Evolutionary conservation across 1,284 basidiomycete genomes (phyloP).

Genomic region (Boletus chippewaensis): DNA sequence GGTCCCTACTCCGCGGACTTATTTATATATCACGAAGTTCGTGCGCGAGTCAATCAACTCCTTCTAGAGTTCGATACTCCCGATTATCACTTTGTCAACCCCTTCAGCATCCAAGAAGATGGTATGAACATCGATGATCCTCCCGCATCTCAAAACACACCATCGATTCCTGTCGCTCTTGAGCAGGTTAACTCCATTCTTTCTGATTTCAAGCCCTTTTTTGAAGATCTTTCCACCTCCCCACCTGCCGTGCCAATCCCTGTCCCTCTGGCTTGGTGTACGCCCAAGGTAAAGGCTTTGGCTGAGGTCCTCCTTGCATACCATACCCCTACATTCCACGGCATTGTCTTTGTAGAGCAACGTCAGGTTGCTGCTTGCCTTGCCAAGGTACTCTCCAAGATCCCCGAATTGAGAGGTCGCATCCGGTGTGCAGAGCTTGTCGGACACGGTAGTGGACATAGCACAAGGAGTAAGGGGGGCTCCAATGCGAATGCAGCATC

Average conservation of each 20-base stretch:
- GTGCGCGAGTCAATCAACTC: conserved; percentile 40
- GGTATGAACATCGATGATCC: conserved; percentile 27
- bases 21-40: conserved; percentile 57
- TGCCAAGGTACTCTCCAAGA: conserved; percentile 52
- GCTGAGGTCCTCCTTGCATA: conserved; percentile 55
- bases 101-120: conserved; percentile 14
- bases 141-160: conserved; percentile 6
- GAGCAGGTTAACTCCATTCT: conserved; percentile 46
- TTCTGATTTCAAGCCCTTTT: conserved; percentile 45
- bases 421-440: conserved; percentile 62
- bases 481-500: conserved; percentile 4
- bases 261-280: conserved; percentile 53
- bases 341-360: conserved; percentile 80
- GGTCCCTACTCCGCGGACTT: conserved; percentile 52
- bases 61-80: conserved; percentile 27
- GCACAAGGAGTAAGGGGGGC: conserved; percentile 24
- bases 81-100: conserved; percentile 12
- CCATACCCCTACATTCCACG: conserved; percentile 55
- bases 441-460: conserved; percentile 50
- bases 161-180: conserved; percentile 35
- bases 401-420: conserved; percentile 49
- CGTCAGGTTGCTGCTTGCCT: conserved; percentile 71
- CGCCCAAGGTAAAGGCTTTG: conserved; percentile 63
- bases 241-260: conserved; percentile 35
- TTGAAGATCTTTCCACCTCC: conserved; percentile 33